A percentile compares a stretch with the other conserved stretches of the same genome.
phyloP scores from a whole-genome alignment of 345 rosid genomes.

The Turritis glabra region DNA sequence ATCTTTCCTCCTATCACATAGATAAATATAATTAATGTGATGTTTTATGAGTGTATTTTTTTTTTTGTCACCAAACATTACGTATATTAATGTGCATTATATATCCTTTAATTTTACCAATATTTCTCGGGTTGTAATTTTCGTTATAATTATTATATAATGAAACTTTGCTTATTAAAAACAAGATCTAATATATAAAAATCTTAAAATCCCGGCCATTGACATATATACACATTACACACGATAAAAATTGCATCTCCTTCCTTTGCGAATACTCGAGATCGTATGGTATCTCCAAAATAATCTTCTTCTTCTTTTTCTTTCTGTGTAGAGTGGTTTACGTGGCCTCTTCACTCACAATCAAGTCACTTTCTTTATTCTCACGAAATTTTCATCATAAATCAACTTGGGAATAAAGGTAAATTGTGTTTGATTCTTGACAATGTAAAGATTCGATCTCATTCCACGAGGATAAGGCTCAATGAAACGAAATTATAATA shows the following conservation, averaged over 20 bases:
- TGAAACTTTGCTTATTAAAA: not conserved
- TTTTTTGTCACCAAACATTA: too few relatives aligned
- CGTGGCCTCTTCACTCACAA: slow-evolving; percentile 31
- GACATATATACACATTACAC: not conserved
- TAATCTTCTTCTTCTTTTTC: not conserved
- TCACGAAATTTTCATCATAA: slow-evolving; percentile 8
- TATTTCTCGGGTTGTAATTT: not conserved
- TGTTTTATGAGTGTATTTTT: not conserved
- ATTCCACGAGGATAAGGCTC: slow-evolving; percentile 29
- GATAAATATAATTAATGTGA: not conserved
- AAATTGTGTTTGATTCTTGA: slow-evolving; percentile 15
- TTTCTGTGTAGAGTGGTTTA: not conserved
- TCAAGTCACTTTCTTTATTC: not conserved
- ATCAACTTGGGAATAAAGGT: slow-evolving; percentile 21
- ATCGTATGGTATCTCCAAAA: slow-evolving; percentile 23
- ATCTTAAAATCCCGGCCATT: not conserved
- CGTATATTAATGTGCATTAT: too few relatives aligned
- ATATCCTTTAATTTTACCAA: not conserved
- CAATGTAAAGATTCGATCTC: slow-evolving; percentile 22
- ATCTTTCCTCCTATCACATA: not conserved
- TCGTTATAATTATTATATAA: not conserved
- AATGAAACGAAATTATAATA: not conserved
- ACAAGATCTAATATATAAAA: not conserved
- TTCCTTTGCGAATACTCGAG: slow-evolving; percentile 27
- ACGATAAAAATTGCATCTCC: slow-evolving; percentile 12